Evolutionary conservation across 2,329 filamentous ascomycete genomes (phyloP), one percentile per base, ranked within the genome.

Genomic region (Fusarium aywerte): DNA sequence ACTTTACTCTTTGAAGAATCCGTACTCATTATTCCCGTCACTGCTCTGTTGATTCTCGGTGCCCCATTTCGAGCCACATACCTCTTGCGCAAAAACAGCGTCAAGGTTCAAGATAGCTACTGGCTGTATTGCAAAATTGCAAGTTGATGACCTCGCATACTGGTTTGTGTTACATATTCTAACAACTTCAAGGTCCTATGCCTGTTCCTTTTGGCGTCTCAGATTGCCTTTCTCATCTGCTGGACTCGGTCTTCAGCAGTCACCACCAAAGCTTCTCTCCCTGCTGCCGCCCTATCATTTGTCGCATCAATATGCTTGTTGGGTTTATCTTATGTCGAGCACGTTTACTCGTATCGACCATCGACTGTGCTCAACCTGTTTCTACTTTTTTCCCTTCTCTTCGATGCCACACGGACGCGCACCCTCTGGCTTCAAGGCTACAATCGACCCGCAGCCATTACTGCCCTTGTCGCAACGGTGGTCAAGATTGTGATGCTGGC

Each of bases 1-100:
- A 82, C 81, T 1, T 72, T 86, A 20, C 79, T 82, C 10, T 77
- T 86, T 32, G 76, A 79, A 56, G 76, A 78, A 27, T 72, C 68
- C 7, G 71, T 79, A 15, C 73, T 79, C 20, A 58, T 70, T 40
- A 62, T 75, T 15, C 70, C 73, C 0, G 72, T 75, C 3, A 70
- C 73, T 3, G 65, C 40, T 3, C 3, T 75, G 11, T 56, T 79
- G 2, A 64, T 79, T 5, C 29, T 78, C 18, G 62, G 61, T 5
- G 73, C 62, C 1, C 77, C 76, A 1, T 68, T 39, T 36, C 65
- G 70, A 20, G 51, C 32, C 1, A 2, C 55, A 0, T 72, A 69
- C 50, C 63, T 72, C 0, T 0, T 72, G 39, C 67, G 56, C 27
- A 72, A 72, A 23, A 61, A 68, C 0, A 57, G 21, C 1, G 58